Percentiles rank a stretch among this genome's conserved stretches.
These are phyloP conservation scores for Picea abies DNA, from an alignment of 83 land plant genomes.

Conservation along the genomic window DNA sequence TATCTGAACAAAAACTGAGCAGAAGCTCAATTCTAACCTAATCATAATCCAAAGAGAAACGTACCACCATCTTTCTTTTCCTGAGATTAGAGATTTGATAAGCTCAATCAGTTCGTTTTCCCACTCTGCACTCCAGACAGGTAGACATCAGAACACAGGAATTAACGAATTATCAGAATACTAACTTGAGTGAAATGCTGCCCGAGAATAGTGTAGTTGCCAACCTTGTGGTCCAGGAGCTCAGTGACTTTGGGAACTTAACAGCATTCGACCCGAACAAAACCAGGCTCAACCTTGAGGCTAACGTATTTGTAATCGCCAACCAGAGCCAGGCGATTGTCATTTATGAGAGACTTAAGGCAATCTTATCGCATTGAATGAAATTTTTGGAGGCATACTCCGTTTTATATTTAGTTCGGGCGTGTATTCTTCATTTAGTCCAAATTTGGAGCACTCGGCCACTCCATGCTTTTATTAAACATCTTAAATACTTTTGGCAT, in stretches of 20 bases:
- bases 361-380: neutral
- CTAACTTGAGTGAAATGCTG: too few relatives aligned
- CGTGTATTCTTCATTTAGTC: neutral
- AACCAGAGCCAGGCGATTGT: neutral
- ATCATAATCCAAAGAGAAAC: neutral
- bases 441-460: neutral
- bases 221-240: neutral
- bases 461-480: neutral
- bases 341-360: neutral
- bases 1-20: too few relatives aligned
- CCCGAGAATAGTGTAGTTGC: neutral
- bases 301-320: neutral
- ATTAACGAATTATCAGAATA: too few relatives aligned
- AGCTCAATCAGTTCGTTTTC: neutral
- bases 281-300: neutral
- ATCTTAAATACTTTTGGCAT: neutral
- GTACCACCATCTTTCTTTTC: neutral
- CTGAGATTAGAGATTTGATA: neutral
- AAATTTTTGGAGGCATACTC: neutral
- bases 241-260: neutral
- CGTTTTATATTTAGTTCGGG: neutral
- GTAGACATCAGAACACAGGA: neutral
- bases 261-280: neutral
- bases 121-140: neutral
- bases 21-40: too few relatives aligned